Conservation (phyloP, 108 stramenopile genomes). For the Ochromonas danica region DNA sequence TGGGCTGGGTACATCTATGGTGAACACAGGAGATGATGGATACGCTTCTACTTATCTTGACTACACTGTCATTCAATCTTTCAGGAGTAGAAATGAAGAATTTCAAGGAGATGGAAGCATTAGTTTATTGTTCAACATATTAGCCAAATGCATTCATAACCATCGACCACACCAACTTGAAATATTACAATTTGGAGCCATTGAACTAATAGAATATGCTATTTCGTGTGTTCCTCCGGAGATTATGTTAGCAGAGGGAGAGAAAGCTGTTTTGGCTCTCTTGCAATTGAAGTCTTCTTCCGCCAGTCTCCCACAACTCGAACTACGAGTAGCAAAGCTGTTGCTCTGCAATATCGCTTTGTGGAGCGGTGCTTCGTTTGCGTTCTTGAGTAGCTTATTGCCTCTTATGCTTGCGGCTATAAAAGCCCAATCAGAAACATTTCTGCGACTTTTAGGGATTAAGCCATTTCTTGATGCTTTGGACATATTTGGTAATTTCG, state of each 20-base stretch:
- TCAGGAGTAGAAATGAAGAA: not conserved
- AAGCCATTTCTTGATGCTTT: not conserved
- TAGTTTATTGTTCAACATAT: not conserved
- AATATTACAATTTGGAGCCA: not conserved
- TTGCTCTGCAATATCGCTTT: not conserved
- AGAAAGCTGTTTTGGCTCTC: constrained; percentile 1
- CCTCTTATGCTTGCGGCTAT: not conserved
- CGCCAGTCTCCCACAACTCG: not conserved
- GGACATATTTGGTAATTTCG: not conserved
- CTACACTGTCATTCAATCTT: not conserved
- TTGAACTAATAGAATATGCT: constrained; percentile 28
- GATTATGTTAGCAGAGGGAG: constrained; percentile 5
- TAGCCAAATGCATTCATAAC: not conserved
- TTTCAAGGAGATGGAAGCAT: constrained; percentile 11
- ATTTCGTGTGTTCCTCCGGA: constrained; percentile 10
- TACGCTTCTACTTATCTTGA: not conserved
- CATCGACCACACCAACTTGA: not conserved
- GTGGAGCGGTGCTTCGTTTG: constrained; percentile 5
- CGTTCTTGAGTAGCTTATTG: not conserved
- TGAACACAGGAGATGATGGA: not conserved
- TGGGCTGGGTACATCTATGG: constrained; percentile 7
- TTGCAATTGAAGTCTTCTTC: not conserved
- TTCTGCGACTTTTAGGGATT: not conserved
- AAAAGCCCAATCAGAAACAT: constrained; percentile 3
- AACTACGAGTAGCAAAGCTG: not conserved